These are phyloP conservation scores for Sistotremastrum niveocremeum DNA, from an alignment of 768 basidiomycete genomes.

Conservation along the genomic window DNA sequence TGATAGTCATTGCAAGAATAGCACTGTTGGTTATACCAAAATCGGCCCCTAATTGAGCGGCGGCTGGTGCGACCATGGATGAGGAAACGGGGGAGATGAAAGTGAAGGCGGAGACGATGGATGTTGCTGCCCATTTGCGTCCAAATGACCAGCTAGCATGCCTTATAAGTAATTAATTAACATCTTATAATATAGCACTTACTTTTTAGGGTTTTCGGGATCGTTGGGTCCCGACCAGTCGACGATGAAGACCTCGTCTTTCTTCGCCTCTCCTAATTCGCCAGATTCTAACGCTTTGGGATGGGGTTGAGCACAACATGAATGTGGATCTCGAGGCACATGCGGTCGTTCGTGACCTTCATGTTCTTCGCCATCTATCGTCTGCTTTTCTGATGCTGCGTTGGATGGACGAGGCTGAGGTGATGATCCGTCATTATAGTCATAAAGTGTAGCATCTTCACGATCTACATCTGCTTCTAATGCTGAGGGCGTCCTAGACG, in stretches of 20 bases:
- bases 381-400: no score
- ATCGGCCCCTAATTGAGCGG: slow-evolving; percentile 30
- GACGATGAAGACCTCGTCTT: slow-evolving; percentile 20
- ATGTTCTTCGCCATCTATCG: no score
- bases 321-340: no score
- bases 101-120: slow-evolving; percentile 53
- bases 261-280: no score
- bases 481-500: no score
- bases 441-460: no score
- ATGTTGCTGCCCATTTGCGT: slow-evolving; percentile 51
- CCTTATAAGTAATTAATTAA: not conserved
- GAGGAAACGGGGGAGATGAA: slow-evolving; percentile 61
- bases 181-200: slow-evolving; percentile 3
- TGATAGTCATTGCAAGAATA: slow-evolving; percentile 26
- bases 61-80: slow-evolving; percentile 61
- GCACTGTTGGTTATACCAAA: slow-evolving; percentile 40
- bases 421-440: no score
- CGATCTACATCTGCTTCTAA: no score
- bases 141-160: slow-evolving; percentile 37
- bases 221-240: slow-evolving; percentile 55
- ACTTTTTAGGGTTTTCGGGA: slow-evolving; percentile 48
- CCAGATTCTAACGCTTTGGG: no score
- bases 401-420: no score
- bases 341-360: no score
- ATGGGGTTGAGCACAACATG: no score